A percentile compares a stretch with the other conserved stretches of the same genome.
Conservation (phyloP, 306 rosid species). For the Luffa acutangula region DNA sequence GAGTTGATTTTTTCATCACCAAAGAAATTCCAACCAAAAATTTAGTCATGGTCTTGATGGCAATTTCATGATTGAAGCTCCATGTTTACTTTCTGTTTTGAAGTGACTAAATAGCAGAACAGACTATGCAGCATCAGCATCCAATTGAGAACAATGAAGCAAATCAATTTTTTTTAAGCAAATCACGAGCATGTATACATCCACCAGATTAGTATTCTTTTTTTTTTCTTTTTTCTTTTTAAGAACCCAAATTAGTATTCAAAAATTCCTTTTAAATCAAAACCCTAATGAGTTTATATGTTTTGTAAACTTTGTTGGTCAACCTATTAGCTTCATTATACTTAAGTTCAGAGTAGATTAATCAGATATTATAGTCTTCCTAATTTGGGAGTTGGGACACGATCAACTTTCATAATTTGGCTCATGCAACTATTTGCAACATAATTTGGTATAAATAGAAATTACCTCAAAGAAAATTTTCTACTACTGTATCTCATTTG, state of each 20-base stretch:
- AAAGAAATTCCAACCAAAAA: background rate
- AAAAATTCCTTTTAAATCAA: background rate
- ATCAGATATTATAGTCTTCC: background rate
- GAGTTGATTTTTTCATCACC: background rate
- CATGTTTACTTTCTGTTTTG: background rate
- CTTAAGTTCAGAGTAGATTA: background rate
- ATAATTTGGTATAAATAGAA: constrained; percentile 1
- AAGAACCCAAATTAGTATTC: background rate
- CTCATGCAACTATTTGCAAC: background rate
- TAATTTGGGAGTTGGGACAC: background rate
- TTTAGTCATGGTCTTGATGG: background rate
- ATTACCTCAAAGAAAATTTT: constrained; percentile 25
- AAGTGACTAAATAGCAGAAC: background rate
- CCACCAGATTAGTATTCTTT: background rate
- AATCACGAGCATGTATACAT: background rate
- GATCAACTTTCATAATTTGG: background rate
- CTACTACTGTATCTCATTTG: constrained; percentile 17
- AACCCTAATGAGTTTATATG: background rate
- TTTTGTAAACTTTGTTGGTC: background rate
- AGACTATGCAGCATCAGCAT: background rate
- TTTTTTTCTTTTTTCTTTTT: too few species aligned
- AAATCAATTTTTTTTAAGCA: too few species aligned
- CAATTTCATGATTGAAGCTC: background rate
- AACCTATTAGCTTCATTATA: background rate
- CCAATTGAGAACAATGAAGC: background rate